These are phyloP conservation scores for Hanseniaspora taiwanica DNA, from an alignment of 805 yeast species.

Conservation along the genomic window DNA sequence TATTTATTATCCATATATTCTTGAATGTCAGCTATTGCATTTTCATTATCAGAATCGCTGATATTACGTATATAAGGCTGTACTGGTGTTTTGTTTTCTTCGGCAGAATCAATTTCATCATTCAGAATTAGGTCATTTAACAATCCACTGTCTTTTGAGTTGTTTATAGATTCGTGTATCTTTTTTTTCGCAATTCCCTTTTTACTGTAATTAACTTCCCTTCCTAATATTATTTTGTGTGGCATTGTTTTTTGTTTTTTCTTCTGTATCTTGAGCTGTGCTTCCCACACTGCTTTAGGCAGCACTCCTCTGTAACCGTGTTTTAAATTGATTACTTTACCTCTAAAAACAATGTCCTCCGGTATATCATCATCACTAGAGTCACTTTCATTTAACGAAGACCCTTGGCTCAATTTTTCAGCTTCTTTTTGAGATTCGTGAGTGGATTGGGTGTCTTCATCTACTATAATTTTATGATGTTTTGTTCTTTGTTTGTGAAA, in stretches of 20 bases:
- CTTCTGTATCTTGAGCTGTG: slow-evolving; percentile 8
- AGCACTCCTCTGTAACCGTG: slow-evolving; percentile 22
- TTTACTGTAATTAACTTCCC: background rate
- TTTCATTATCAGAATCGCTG: background rate
- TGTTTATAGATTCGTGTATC: background rate
- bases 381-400: background rate
- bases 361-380: slow-evolving; percentile 1
- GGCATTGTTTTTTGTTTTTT: background rate
- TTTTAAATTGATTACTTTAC: slow-evolving; percentile 15
- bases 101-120: background rate
- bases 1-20: slow-evolving; percentile 1
- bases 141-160: no score
- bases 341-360: slow-evolving; percentile 15
- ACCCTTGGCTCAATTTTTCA: no score
- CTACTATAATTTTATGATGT: background rate
- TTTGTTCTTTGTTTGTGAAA: background rate
- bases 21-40: background rate
- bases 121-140: slow-evolving; percentile 6
- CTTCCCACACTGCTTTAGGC: slow-evolving; percentile 22
- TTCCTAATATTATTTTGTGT: background rate
- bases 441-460: background rate
- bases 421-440: background rate
- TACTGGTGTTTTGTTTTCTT: no score
- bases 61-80: no score
- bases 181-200: slow-evolving; percentile 19